A percentile compares a stretch with the other conserved stretches of the same genome.
Evolutionary conservation across 441 rosid species (phyloP).

Genomic region (Pelargonium citronellum): DNA sequence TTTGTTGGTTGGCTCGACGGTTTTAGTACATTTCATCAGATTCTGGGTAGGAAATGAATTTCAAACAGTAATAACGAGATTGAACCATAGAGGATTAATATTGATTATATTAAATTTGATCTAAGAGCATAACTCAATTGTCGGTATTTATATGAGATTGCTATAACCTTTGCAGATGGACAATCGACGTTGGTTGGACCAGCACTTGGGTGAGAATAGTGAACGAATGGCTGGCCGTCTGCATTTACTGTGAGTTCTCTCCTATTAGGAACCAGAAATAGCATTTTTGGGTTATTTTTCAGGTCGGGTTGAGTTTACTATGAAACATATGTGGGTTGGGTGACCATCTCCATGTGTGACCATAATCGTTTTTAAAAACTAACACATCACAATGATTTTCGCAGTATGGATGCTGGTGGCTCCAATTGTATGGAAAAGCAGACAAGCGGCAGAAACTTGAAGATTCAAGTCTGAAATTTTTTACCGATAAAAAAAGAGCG

Average conservation of each 20-base stretch:
- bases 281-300: no score
- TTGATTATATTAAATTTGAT: no score
- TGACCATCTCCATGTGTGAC: not conserved
- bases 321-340: no score
- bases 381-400: slow-evolving; percentile 5
- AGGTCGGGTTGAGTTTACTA: no score
- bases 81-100: no score
- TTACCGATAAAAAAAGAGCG: not conserved
- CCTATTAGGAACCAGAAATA: no score
- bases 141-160: not conserved
- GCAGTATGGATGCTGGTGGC: slow-evolving; percentile 93
- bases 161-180: slow-evolving; percentile 57
- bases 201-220: slow-evolving; percentile 92
- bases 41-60: no score
- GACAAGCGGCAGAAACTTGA: slow-evolving; percentile 33
- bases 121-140: no score
- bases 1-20: not conserved
- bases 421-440: slow-evolving; percentile 56
- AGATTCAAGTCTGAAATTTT: not conserved
- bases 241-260: slow-evolving; percentile 68
- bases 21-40: no score
- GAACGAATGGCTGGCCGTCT: slow-evolving; percentile 93
- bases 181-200: slow-evolving; percentile 99
- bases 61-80: no score
- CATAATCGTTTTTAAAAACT: not conserved